A percentile compares a stretch with the other conserved stretches of the same genome.
Evolutionary conservation across 345 rosid species (phyloP).

Genomic region (Bretschneidera sinensis): DNA sequence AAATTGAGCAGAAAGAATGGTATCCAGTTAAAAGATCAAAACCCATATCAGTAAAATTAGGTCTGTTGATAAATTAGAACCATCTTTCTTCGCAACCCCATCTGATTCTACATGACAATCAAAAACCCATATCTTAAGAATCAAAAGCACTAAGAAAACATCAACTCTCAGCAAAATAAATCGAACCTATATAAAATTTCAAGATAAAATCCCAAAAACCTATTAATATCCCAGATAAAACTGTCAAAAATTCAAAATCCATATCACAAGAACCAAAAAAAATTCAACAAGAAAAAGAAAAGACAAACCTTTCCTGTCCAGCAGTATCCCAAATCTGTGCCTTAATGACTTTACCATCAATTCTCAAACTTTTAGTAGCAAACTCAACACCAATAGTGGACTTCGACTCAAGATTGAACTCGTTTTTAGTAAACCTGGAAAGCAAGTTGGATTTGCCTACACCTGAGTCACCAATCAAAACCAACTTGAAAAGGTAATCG

Average conservation of each 20-base stretch:
- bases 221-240: background rate
- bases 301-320: conserved; percentile 42
- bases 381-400: conserved; percentile 59
- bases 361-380: conserved; percentile 40
- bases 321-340: conserved; percentile 66
- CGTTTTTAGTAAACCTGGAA: conserved; percentile 45
- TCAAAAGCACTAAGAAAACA: background rate
- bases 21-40: background rate
- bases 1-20: too few relatives aligned
- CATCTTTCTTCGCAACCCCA: too few relatives aligned
- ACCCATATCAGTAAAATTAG: background rate
- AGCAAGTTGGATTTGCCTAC: conserved; percentile 54
- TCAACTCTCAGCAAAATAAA: background rate
- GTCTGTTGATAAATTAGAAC: too few relatives aligned
- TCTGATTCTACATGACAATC: too few relatives aligned
- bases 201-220: background rate
- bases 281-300: background rate
- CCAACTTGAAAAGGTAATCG: conserved; percentile 56
- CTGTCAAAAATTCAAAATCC: conserved; percentile 6
- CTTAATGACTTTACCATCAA: conserved; percentile 46
- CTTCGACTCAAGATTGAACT: conserved; percentile 53
- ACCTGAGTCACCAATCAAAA: conserved; percentile 56
- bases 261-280: background rate
- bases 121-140: background rate
- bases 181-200: background rate